Conservation (phyloP, 2,329 filamentous ascomycete species). For the Cladosporium sp. region DNA sequence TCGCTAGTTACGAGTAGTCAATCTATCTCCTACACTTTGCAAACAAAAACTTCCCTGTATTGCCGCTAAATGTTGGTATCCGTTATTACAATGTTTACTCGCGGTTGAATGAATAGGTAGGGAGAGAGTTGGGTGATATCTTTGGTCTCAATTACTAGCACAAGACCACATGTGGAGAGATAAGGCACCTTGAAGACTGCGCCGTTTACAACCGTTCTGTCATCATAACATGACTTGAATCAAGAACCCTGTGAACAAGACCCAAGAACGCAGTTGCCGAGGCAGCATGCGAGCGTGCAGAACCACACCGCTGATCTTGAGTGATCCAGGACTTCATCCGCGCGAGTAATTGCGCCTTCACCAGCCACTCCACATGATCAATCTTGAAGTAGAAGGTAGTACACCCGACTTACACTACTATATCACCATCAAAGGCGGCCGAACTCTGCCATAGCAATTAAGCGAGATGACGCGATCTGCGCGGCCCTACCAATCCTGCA, state of each 20-base stretch:
- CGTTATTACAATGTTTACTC: neutral
- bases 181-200: neutral
- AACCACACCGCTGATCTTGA: neutral
- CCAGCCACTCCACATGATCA: neutral
- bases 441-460: neutral
- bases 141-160: neutral
- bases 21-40: neutral
- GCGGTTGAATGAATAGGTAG: neutral
- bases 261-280: neutral
- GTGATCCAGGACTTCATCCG: neutral
- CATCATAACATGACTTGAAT: neutral
- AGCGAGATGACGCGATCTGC: constrained; percentile 2
- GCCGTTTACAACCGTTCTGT: neutral
- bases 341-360: neutral
- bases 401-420: neutral
- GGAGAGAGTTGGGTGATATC: neutral
- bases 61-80: neutral
- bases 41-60: neutral
- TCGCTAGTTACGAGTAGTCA: neutral
- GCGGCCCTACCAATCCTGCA: neutral
- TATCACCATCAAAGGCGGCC: neutral
- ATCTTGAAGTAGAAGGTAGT: constrained; percentile 5
- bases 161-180: neutral
- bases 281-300: neutral
- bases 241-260: neutral